These are phyloP conservation scores for Echinosophora koreensis DNA, from an alignment of 306 rosid genomes.

Conservation along the genomic window DNA sequence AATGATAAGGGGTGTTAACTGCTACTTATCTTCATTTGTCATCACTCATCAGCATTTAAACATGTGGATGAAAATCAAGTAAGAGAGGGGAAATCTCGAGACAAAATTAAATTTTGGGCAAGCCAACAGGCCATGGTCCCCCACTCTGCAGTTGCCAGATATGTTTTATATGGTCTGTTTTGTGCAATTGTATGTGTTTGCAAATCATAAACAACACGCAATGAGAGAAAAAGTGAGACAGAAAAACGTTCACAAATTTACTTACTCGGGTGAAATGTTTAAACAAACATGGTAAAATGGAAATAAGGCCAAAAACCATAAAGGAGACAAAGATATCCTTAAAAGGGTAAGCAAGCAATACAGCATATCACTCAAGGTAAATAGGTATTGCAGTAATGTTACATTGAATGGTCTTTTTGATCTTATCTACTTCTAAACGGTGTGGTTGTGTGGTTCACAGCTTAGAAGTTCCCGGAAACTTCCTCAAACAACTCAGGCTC, in stretches of 20 bases:
- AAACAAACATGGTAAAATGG: slow-evolving; percentile 39
- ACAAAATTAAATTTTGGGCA: slow-evolving; percentile 44
- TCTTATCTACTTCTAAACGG: slow-evolving; percentile 25
- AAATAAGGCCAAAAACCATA: slow-evolving; percentile 33
- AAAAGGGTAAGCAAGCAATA: slow-evolving; percentile 31
- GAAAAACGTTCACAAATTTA: slow-evolving; percentile 24
- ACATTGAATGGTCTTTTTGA: slow-evolving; percentile 20
- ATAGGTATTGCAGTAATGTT: slow-evolving; percentile 18
- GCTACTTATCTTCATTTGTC: slow-evolving; percentile 36
- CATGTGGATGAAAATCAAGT: slow-evolving; percentile 53
- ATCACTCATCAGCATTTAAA: slow-evolving; percentile 33
- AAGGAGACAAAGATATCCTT: slow-evolving; percentile 28
- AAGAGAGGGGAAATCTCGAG: slow-evolving; percentile 36
- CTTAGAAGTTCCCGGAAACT: slow-evolving; percentile 9
- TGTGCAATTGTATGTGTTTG: slow-evolving; percentile 37
- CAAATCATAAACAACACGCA: slow-evolving; percentile 46
- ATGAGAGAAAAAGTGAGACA: slow-evolving; percentile 37
- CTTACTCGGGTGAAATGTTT: slow-evolving; percentile 49
- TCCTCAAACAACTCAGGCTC: slow-evolving; percentile 9
- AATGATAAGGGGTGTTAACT: slow-evolving; percentile 37
- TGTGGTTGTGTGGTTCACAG: slow-evolving; percentile 27
- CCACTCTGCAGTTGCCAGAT: slow-evolving; percentile 43
- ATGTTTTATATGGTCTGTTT: slow-evolving; percentile 40
- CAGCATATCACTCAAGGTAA: slow-evolving; percentile 32
- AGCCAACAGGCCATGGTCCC: slow-evolving; percentile 56